phyloP scores from a whole-genome alignment of 2,329 filamentous ascomycete species.

The Ustulina deusta region DNA sequence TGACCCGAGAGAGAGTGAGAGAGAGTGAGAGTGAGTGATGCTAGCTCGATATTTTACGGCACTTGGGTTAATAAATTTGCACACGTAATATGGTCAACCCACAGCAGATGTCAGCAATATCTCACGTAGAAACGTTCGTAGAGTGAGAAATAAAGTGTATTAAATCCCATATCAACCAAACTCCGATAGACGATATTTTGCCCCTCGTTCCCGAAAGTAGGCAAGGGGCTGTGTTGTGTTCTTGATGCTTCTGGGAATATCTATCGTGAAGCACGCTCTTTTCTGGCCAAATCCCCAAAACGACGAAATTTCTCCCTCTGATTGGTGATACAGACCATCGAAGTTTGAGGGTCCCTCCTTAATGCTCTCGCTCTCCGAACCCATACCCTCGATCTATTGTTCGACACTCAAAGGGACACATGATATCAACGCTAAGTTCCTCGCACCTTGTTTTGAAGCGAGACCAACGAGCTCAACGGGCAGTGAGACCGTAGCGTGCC shows the following conservation, averaged over 20 bases:
- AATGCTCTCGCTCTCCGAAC: constrained; percentile 22
- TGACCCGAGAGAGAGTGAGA: background rate
- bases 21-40: too few relatives aligned
- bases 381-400: constrained; percentile 33
- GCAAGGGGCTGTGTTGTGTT: constrained; percentile 27
- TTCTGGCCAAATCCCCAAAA: constrained; percentile 34
- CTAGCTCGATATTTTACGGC: background rate
- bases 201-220: constrained; percentile 47
- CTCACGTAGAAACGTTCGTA: background rate
- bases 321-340: constrained; percentile 37
- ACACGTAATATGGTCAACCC: background rate
- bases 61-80: background rate
- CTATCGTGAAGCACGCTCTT: constrained; percentile 39
- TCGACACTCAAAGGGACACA: constrained; percentile 31
- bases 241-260: constrained; percentile 34
- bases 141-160: constrained; percentile 53
- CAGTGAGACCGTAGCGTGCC: constrained; percentile 18
- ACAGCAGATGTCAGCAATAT: background rate
- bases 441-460: constrained; percentile 14
- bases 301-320: constrained; percentile 31
- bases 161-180: constrained; percentile 60
- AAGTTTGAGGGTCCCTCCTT: constrained; percentile 19
- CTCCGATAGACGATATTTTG: constrained; percentile 59
- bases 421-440: constrained; percentile 32
- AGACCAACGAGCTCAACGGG: constrained; percentile 28